Evolutionary conservation across 2,329 filamentous ascomycete species (phyloP).

Genomic region (Huntiella abstrusa): DNA sequence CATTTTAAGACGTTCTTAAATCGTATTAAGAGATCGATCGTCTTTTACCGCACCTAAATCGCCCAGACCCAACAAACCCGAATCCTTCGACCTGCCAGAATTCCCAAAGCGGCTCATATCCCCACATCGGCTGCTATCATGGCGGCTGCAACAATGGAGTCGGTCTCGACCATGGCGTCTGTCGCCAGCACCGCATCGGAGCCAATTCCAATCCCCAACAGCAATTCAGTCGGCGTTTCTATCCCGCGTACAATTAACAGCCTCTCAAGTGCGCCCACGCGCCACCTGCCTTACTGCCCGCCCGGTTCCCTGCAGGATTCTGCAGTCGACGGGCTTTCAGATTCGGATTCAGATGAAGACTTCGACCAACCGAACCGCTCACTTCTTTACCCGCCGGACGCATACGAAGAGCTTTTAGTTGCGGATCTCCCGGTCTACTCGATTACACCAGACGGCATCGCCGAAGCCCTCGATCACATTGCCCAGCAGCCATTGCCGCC

Average conservation of each 20-base stretch:
- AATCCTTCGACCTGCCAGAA: too few relatives aligned
- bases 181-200: too few relatives aligned
- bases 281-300: slow-evolving; percentile 9
- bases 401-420: slow-evolving; percentile 33
- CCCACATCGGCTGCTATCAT: background rate
- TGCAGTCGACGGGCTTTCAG: slow-evolving; percentile 12
- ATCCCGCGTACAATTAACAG: slow-evolving; percentile 1
- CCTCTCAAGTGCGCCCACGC: background rate
- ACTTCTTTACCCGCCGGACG: slow-evolving; percentile 54
- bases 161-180: background rate
- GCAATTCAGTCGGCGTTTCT: background rate
- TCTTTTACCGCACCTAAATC: too few relatives aligned
- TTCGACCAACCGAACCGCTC: slow-evolving; percentile 27
- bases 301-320: slow-evolving; percentile 4
- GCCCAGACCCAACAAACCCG: too few relatives aligned
- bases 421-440: slow-evolving; percentile 47
- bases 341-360: slow-evolving; percentile 20
- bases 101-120: too few relatives aligned
- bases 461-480: slow-evolving; percentile 54
- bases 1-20: too few relatives aligned
- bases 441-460: slow-evolving; percentile 49
- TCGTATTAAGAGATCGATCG: too few relatives aligned
- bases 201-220: background rate
- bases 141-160: slow-evolving; percentile 5
- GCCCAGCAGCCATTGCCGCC: slow-evolving; percentile 69